Evolutionary conservation across 768 basidiomycete species (phyloP), one percentile per base, ranked within the genome.

Genomic region (Hortiboletus flavorubellus): DNA sequence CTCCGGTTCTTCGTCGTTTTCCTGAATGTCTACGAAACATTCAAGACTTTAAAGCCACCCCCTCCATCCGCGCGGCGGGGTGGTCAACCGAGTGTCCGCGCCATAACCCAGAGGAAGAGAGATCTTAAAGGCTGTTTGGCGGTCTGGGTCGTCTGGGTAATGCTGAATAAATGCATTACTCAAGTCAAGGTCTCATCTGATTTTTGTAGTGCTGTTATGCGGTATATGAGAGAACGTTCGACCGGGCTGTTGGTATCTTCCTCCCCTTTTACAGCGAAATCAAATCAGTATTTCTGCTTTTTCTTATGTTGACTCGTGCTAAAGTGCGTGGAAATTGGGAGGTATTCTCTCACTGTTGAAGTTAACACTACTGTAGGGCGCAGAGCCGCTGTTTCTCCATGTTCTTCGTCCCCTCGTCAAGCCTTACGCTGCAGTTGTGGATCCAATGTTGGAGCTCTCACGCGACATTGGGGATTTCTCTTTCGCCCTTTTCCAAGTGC

Each of bases 71-170:
- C 73, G 18, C 73, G 76, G 47, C 68, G 73, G 18, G 79, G 78
- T 55, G 84, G 85, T 12, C 77, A 76, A 26, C 86, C 86, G 9
- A 89, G 85, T 60, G 70, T 79, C 18, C 80, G 86, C 35, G 88
- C 89, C 11, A 67, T 86, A 59, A 79, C 85, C 26, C 86, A 87
- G 68, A 78, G 91, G 63, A 93, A 93, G 69, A 80, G 91, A 56
- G 83, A 86, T 64, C 87, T 93, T 80, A 93, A 93, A 69, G 90
- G 91, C 18, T 85, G 84, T 66, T 74, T 93, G 46, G 83, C 89
- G 37, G 81, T 93, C 14, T 93, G 92, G 92, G 77, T 90, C 41
- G 84, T 93, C 59, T 93, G 89, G 88, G 91, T 90, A 73, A 72
- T 76, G 70, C 49, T 33, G 33, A 55, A 61, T 45, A 31, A 39